These are phyloP conservation scores for Trichophyton schoenleinii DNA, from an alignment of 2,329 filamentous ascomycete species.

Conservation along the genomic window DNA sequence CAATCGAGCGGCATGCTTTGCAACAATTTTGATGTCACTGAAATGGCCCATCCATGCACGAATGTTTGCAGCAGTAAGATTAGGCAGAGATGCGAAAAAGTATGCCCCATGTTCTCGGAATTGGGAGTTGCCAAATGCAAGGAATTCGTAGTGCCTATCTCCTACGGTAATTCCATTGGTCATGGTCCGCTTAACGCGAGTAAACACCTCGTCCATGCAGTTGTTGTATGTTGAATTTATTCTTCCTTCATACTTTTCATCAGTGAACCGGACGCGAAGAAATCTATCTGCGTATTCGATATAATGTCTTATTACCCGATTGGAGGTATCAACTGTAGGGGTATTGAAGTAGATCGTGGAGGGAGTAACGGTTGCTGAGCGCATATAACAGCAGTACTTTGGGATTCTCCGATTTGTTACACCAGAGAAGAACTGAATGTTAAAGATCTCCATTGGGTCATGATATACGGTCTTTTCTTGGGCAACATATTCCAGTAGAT, in stretches of 20 bases:
- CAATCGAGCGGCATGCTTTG: slow-evolving; percentile 76
- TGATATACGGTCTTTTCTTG: slow-evolving; percentile 51
- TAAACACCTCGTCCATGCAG: slow-evolving; percentile 58
- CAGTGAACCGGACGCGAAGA: slow-evolving; percentile 75
- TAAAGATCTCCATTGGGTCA: slow-evolving; percentile 62
- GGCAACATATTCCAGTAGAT: slow-evolving; percentile 61
- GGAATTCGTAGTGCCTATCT: slow-evolving; percentile 70
- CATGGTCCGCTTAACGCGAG: slow-evolving; percentile 58
- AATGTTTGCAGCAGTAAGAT: slow-evolving; percentile 61
- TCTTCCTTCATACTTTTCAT: slow-evolving; percentile 55
- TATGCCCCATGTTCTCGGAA: slow-evolving; percentile 85
- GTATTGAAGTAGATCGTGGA: slow-evolving; percentile 68
- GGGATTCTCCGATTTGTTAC: slow-evolving; percentile 47
- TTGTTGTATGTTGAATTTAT: slow-evolving; percentile 46
- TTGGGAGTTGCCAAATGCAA: slow-evolving; percentile 92
- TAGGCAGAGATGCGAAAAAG: slow-evolving; percentile 66
- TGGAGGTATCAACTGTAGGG: slow-evolving; percentile 72
- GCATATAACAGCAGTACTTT: slow-evolving; percentile 59
- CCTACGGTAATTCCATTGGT: slow-evolving; percentile 70
- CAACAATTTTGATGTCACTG: slow-evolving; percentile 64
- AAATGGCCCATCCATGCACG: slow-evolving; percentile 81
- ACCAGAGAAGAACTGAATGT: slow-evolving; percentile 34
- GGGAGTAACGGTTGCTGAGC: slow-evolving; percentile 70
- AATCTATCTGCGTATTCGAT: slow-evolving; percentile 61
- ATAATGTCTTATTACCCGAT: slow-evolving; percentile 69